phyloP scores from a whole-genome alignment of 2,329 filamentous ascomycete genomes.

The Cadophora sp. region DNA sequence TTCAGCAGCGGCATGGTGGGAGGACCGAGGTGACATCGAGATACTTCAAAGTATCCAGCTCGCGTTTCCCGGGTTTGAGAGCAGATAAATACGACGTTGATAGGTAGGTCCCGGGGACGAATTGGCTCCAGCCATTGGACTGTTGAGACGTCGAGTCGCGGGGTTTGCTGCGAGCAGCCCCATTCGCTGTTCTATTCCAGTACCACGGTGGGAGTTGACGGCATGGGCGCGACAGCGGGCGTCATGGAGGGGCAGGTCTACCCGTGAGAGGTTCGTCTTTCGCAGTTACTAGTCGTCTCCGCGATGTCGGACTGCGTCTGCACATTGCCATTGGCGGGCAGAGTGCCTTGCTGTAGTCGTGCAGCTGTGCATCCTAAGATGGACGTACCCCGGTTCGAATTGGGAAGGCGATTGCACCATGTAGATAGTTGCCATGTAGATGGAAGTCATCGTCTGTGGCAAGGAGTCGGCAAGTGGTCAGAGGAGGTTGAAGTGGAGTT shows the following conservation, averaged over 20 bases:
- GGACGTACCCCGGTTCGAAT: background rate
- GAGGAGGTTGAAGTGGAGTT: background rate
- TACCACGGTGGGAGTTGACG: slow-evolving; percentile 4
- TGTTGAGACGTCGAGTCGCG: slow-evolving; percentile 2
- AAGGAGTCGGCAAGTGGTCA: background rate
- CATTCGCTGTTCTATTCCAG: slow-evolving; percentile 8
- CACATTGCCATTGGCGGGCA: slow-evolving; percentile 8
- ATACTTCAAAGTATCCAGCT: background rate
- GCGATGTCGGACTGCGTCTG: slow-evolving; percentile 8
- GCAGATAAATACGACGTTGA: background rate
- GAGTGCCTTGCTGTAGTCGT: background rate
- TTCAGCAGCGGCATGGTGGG: slow-evolving; percentile 9
- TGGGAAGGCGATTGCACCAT: background rate
- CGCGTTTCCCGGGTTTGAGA: background rate
- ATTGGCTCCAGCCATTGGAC: background rate
- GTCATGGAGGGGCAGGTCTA: background rate
- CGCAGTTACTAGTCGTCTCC: slow-evolving; percentile 14
- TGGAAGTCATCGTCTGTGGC: background rate
- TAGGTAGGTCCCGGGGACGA: background rate
- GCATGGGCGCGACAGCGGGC: background rate
- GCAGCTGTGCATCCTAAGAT: slow-evolving; percentile 5
- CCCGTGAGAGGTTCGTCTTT: slow-evolving; percentile 3
- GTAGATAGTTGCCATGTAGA: slow-evolving; percentile 1
- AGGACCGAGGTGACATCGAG: slow-evolving; percentile 3
- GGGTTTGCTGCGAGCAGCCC: background rate